Evolutionary conservation across 768 basidiomycete genomes (phyloP).

Genomic region (Leucocoprinus birnbaumii): DNA sequence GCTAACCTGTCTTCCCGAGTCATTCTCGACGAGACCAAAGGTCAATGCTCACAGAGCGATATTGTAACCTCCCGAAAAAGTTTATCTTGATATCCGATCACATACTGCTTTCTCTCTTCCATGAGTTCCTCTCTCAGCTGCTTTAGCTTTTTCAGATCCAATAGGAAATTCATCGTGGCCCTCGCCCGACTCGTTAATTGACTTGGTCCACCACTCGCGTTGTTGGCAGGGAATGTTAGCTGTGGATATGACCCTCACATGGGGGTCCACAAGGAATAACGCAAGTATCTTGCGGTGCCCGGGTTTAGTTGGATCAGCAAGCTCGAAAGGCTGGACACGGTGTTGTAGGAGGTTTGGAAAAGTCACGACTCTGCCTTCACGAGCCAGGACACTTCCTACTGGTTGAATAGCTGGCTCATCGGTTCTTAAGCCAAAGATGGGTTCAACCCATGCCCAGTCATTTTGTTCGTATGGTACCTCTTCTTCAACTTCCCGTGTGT

Average conservation of each 20-base stretch:
- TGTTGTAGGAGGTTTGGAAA: conserved; percentile 37
- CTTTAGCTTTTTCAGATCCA: conserved; percentile 21
- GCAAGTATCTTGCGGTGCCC: conserved; percentile 38
- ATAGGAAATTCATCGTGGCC: conserved; percentile 22
- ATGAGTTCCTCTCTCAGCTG: conserved; percentile 23
- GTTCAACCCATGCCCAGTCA: conserved; percentile 19
- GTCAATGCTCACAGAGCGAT: conserved; percentile 4
- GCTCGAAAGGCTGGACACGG: conserved; percentile 28
- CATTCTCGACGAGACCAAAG: too few species aligned
- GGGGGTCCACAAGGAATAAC: conserved; percentile 33
- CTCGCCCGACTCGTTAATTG: conserved; percentile 19
- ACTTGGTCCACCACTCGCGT: conserved; percentile 22
- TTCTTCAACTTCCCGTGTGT: not conserved
- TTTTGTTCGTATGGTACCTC: conserved; percentile 17
- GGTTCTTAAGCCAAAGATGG: conserved; percentile 18
- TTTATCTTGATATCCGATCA: not conserved
- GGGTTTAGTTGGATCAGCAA: conserved; percentile 29
- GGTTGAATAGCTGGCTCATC: conserved; percentile 16
- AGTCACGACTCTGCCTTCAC: conserved; percentile 23
- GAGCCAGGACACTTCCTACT: conserved; percentile 24
- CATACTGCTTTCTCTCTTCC: conserved; percentile 23
- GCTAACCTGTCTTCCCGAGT: too few species aligned
- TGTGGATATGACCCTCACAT: conserved; percentile 20
- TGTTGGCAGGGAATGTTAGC: conserved; percentile 23
- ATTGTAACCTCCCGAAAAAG: not conserved